Percentiles rank a stretch among this genome's conserved stretches.
Conservation (phyloP, 768 basidiomycete species). For the Candolleomyces efflorescens region DNA sequence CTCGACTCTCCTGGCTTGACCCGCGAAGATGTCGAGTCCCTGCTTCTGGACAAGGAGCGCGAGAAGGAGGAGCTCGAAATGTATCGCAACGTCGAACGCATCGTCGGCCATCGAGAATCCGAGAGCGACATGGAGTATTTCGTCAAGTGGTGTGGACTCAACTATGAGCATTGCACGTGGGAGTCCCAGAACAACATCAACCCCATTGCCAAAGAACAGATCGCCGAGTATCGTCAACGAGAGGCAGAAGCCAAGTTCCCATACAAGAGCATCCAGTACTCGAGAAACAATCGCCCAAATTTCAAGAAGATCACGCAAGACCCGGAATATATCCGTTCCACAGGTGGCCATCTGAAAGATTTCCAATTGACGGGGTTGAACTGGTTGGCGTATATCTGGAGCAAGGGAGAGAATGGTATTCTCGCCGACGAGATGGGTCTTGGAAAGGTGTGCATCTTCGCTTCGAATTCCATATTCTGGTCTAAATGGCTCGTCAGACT, state of each 20-base stretch:
- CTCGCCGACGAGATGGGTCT: conserved; percentile 99
- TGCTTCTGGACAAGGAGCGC: conserved; percentile 87
- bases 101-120: conserved; percentile 71
- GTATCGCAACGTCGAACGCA: conserved; percentile 87
- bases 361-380: conserved; percentile 98
- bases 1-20: conserved; percentile 63
- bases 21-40: conserved; percentile 84
- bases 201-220: conserved; percentile 69
- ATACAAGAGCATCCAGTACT: conserved; percentile 72
- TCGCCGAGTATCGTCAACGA: conserved; percentile 74
- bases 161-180: conserved; percentile 97
- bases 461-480: neutral
- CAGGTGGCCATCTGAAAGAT: conserved; percentile 89
- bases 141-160: conserved; percentile 94
- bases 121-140: conserved; percentile 75
- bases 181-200: conserved; percentile 80
- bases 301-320: conserved; percentile 85
- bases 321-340: conserved; percentile 75
- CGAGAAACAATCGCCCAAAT: conserved; percentile 61
- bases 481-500: conserved; percentile 46
- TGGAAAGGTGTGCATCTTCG: conserved; percentile 62
- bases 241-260: conserved; percentile 81
- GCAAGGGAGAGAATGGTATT: conserved; percentile 92
- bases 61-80: conserved; percentile 88
- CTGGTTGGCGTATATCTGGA: conserved; percentile 98